Conservation (phyloP, 163 green algal genomes). For the Scenedesmus sp. region DNA sequence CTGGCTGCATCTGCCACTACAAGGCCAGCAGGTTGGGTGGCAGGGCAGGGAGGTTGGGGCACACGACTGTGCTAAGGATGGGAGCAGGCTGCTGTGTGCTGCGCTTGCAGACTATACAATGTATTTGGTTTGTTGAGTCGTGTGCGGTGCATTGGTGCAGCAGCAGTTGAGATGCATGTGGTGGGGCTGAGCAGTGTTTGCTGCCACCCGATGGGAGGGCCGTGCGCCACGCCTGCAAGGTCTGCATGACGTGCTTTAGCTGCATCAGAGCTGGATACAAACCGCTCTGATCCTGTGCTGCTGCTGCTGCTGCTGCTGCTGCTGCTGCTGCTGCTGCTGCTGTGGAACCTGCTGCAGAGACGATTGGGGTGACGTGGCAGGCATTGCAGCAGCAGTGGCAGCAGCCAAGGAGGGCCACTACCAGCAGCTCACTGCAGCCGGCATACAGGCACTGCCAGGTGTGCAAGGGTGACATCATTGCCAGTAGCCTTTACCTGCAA, state of each 20-base stretch:
- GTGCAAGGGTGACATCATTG: background rate
- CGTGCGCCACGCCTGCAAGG: background rate
- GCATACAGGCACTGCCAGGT: conserved; percentile 3
- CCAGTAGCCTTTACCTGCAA: no score
- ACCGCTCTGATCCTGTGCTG: background rate
- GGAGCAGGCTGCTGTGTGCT: no score
- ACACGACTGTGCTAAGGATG: no score
- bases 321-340: conserved; percentile 15
- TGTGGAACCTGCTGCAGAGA: background rate
- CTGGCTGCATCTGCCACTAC: background rate
- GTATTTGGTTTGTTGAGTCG: no score
- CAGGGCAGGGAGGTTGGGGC: no score
- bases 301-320: no score
- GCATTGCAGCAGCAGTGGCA: conserved; percentile 10
- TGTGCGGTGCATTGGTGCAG: no score
- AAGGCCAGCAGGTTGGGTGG: no score
- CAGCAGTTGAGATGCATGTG: no score
- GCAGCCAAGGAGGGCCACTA: background rate
- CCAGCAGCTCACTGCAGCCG: conserved; percentile 27
- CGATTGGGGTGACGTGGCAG: conserved; percentile 2
- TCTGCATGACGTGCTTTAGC: background rate
- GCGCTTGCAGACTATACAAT: no score
- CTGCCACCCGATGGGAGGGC: no score
- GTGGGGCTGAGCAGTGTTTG: no score
- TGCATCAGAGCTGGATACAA: conserved; percentile 22